Conservation (phyloP, 495 filamentous ascomycete species). For the Lindgomyces ingoldianus region DNA sequence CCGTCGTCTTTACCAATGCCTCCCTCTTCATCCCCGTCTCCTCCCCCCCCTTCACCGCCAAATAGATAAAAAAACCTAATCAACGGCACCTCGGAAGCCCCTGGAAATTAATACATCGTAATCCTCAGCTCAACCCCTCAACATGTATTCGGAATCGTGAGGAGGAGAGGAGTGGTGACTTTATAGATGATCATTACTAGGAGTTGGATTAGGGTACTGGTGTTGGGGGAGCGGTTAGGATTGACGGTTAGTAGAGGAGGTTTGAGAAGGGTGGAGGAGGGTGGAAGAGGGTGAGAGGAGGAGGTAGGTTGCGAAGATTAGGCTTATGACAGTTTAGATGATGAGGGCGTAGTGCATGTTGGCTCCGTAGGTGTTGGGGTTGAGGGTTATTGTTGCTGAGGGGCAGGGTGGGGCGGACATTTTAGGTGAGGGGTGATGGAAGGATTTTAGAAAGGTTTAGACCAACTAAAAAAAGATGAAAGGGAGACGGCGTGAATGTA, state of each 20-base stretch:
- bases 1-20: slow-evolving; percentile 6
- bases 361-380: slow-evolving; percentile 18
- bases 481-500: too few relatives aligned
- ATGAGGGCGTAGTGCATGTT: slow-evolving; percentile 14
- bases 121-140: slow-evolving; percentile 27
- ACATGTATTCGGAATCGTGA: slow-evolving; percentile 30
- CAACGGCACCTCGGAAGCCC: slow-evolving; percentile 20
- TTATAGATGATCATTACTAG: slow-evolving; percentile 17
- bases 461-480: too few relatives aligned
- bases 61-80: slow-evolving; percentile 17
- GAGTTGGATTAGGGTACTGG: slow-evolving; percentile 16
- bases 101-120: slow-evolving; percentile 26
- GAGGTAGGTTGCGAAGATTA: slow-evolving; percentile 11
- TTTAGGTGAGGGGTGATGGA: too few relatives aligned
- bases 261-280: slow-evolving; percentile 16
- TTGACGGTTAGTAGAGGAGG: slow-evolving; percentile 21
- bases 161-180: slow-evolving; percentile 27
- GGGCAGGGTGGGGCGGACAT: slow-evolving; percentile 2
- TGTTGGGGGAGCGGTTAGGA: slow-evolving; percentile 26
- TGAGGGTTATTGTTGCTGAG: slow-evolving; percentile 4
- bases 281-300: too few relatives aligned
- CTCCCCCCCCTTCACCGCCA: background rate
- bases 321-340: slow-evolving; percentile 23
- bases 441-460: too few relatives aligned
- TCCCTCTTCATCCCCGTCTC: slow-evolving; percentile 23